phyloP scores from a whole-genome alignment of 306 rosid genomes.

The Cucurbita argyrosperma region DNA sequence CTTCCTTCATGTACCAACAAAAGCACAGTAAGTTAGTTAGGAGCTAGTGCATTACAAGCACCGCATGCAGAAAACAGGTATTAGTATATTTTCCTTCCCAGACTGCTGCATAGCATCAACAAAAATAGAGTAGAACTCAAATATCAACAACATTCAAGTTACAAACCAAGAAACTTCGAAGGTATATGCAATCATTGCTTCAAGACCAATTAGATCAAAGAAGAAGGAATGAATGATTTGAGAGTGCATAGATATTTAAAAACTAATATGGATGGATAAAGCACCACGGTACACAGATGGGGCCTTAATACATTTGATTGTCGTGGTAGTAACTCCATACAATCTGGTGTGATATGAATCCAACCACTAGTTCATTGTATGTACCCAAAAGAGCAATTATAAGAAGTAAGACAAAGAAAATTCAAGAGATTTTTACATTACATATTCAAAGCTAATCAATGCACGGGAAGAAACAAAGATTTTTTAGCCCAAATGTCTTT shows the following conservation, averaged over 20 bases:
- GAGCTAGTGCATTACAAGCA: not conserved
- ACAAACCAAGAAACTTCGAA: not conserved
- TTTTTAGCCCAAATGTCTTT: too few relatives aligned
- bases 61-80: not conserved
- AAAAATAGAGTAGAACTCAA: not conserved
- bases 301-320: slow-evolving; percentile 50
- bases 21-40: slow-evolving; percentile 16
- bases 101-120: not conserved
- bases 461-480: too few relatives aligned
- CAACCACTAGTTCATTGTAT: too few relatives aligned
- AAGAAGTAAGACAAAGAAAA: too few relatives aligned
- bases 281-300: slow-evolving; percentile 82
- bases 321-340: slow-evolving; percentile 60
- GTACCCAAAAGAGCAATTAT: too few relatives aligned
- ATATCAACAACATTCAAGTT: not conserved
- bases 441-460: too few relatives aligned
- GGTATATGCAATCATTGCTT: not conserved
- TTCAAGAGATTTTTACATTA: too few relatives aligned
- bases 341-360: slow-evolving; percentile 31
- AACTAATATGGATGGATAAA: not conserved
- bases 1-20: slow-evolving; percentile 93
- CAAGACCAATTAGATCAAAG: not conserved
- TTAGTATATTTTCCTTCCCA: not conserved
- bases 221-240: not conserved
- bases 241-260: not conserved